These are phyloP conservation scores for Eremochloa ophiuroides DNA, from an alignment of 176 grass and related monocot genomes.

Conservation along the genomic window DNA sequence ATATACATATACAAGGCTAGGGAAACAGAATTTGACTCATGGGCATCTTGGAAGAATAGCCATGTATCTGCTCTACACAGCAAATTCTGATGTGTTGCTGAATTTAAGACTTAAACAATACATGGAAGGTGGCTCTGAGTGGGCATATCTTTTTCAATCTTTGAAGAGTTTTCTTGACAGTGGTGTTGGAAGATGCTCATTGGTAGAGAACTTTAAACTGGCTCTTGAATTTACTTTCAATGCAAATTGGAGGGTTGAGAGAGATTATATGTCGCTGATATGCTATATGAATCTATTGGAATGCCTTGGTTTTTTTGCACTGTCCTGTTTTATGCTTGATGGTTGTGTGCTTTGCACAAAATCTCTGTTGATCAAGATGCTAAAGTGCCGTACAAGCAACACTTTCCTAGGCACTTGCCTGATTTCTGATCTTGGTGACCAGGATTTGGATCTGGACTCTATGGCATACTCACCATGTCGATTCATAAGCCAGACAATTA, in stretches of 20 bases:
- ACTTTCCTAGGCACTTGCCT: slow-evolving; percentile 43
- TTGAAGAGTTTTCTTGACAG: slow-evolving; percentile 38
- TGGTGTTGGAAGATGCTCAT: slow-evolving; percentile 31
- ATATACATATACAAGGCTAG: not conserved
- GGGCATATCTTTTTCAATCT: slow-evolving; percentile 41
- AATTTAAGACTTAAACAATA: slow-evolving; percentile 23
- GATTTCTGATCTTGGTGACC: not conserved
- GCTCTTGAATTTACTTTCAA: slow-evolving; percentile 40
- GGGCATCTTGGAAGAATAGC: slow-evolving; percentile 44
- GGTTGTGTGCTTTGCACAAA: slow-evolving; percentile 41
- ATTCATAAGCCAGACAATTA: slow-evolving; percentile 25
- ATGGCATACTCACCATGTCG: not conserved
- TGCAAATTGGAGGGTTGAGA: slow-evolving; percentile 14
- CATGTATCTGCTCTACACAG: slow-evolving; percentile 43
- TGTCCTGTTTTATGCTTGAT: slow-evolving; percentile 16
- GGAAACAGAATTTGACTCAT: slow-evolving; percentile 34
- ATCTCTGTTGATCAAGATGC: slow-evolving; percentile 48
- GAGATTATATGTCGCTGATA: slow-evolving; percentile 51
- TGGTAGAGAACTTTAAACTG: slow-evolving; percentile 31
- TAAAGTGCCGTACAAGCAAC: slow-evolving; percentile 45
- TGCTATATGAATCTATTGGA: slow-evolving; percentile 65
- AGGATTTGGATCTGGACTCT: not conserved
- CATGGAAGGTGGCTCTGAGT: slow-evolving; percentile 15
- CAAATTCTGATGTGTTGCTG: slow-evolving; percentile 15
- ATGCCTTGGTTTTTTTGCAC: slow-evolving; percentile 51